Base-by-base conservation (phyloP, 352 stramenopile genomes). In the Aphanomyces stellatus region DNA sequence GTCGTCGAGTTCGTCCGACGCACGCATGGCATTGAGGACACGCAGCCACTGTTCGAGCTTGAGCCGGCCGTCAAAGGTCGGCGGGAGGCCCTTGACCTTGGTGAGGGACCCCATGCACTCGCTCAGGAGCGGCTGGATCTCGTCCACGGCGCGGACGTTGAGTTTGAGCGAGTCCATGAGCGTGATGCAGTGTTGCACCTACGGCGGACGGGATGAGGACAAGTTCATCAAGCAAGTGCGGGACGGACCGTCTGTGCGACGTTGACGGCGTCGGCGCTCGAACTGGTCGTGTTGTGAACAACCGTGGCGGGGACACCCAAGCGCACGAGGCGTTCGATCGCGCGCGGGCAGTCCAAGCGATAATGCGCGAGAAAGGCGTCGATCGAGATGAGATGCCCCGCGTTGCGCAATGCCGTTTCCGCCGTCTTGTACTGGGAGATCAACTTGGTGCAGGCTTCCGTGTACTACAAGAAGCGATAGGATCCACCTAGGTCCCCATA, bases 351-450 rank as follows among this genome's bases (percentile, higher is more conserved):
- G 80, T 99, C 95, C 76, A 99, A 88, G 35, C 96, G 87, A 77
- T 98, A 99, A 31, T 96, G 71, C 51, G 81, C 74, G 71, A 98
- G 96, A 76, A 99, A 99, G 8, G 72, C 71, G 65, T 92, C 82
- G 22, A 90, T 81, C 43, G 73, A 76, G 27, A 78, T 65, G 7
- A 91, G 76, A 53, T 89, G 89, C 11, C 86, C 81, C 37, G 85
- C 79, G 22, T 89, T 72, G 11, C 95, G 75, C 43, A 98, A 82
- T 28, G 91, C 92, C 42, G 89, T 95, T 80, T 99, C 96, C 6
- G 95, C 94, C 19, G 96, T 95, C 73, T 98, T 97, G 84, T 98
- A 99, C 80, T 99, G 96, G 22, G 91, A 97, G 69, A 99, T 98
- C 7, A 99, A 80, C 74, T 98, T 97, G 43, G 92, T 98, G 73